Percentiles rank a stretch among this genome's conserved stretches.
Conservation (phyloP, 2,329 filamentous ascomycete genomes). For the Epichloe bromicola region DNA sequence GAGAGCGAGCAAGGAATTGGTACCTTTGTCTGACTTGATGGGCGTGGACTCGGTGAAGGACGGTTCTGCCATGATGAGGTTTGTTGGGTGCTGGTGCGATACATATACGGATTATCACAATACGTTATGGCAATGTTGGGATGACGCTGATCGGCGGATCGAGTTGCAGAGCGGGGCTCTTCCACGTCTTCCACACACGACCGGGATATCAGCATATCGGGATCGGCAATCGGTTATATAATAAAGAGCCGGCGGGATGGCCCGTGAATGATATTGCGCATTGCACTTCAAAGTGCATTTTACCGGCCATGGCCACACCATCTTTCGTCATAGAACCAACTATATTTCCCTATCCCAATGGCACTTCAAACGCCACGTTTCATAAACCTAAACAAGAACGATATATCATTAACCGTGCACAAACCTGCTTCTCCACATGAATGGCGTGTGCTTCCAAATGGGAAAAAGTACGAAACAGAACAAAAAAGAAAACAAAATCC, state of each 20-base stretch:
- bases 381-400: not conserved
- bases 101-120: no score
- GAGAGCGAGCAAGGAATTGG: not conserved
- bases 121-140: no score
- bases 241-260: not conserved
- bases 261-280: not conserved
- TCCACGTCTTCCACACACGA: not conserved
- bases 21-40: conserved; percentile 3
- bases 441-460: not conserved
- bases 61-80: not conserved
- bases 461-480: not conserved
- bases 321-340: not conserved
- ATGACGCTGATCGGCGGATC: not conserved
- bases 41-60: not conserved
- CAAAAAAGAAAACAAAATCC: not conserved
- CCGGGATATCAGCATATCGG: not conserved
- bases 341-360: not conserved
- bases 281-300: no score
- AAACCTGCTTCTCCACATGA: not conserved
- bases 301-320: no score
- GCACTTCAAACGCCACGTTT: not conserved
- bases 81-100: no score
- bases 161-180: not conserved
- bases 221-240: not conserved
- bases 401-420: not conserved